These are phyloP conservation scores for Amphichorda felina DNA, from an alignment of 2,329 filamentous ascomycete species.

Conservation along the genomic window DNA sequence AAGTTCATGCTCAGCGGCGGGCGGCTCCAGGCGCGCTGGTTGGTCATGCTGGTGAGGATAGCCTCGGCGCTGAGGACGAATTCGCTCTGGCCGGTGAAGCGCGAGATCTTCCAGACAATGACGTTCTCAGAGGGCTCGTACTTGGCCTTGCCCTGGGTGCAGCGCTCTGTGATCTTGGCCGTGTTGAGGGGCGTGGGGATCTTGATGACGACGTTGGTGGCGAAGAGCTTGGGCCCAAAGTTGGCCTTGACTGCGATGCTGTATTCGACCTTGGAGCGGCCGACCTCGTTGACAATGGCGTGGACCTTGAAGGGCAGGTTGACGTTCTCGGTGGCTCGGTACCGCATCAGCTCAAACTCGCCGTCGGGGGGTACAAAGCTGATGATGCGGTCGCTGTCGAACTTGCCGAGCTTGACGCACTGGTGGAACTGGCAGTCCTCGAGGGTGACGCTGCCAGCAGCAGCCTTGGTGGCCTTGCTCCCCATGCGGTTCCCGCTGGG, in stretches of 20 bases:
- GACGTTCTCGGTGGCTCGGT: conserved; percentile 95
- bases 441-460: conserved; percentile 86
- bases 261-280: conserved; percentile 96
- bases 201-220: conserved; percentile 87
- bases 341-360: conserved; percentile 97
- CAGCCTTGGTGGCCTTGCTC: conserved; percentile 86
- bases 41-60: conserved; percentile 90
- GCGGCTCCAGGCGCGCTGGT: conserved; percentile 92
- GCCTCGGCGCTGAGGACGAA: conserved; percentile 92
- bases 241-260: conserved; percentile 96
- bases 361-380: conserved; percentile 94
- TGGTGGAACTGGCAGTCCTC: conserved; percentile 99
- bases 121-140: conserved; percentile 98
- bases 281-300: conserved; percentile 94
- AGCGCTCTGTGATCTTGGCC: conserved; percentile 82
- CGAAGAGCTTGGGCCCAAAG: conserved; percentile 91
- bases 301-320: conserved; percentile 98
- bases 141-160: conserved; percentile 92
- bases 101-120: conserved; percentile 96
- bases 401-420: conserved; percentile 94
- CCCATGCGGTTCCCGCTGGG: conserved; percentile 67
- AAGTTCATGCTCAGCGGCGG: conserved; percentile 89
- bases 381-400: conserved; percentile 93
- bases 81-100: conserved; percentile 97
- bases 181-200: conserved; percentile 97